Evolutionary conservation across 306 rosid species (phyloP).

Genomic region (Sicyos edulis): DNA sequence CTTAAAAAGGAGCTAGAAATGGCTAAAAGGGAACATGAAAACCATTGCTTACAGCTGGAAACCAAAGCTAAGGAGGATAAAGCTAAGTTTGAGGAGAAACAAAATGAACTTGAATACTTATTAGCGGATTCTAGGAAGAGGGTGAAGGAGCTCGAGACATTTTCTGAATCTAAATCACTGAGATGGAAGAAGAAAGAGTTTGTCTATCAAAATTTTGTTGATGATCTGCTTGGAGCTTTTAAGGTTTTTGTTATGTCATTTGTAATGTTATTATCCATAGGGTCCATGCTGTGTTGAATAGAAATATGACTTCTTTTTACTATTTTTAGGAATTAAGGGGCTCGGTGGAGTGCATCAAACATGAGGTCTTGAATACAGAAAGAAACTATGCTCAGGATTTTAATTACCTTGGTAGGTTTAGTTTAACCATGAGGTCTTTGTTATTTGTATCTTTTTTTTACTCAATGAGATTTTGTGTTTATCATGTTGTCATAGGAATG

Average conservation of each 20-base stretch:
- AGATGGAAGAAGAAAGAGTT: slow-evolving; percentile 78
- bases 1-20: slow-evolving; percentile 59
- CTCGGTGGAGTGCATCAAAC: slow-evolving; percentile 54
- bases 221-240: slow-evolving; percentile 50
- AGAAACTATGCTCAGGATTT: slow-evolving; percentile 55
- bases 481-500: slow-evolving; percentile 37
- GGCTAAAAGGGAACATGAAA: slow-evolving; percentile 52
- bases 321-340: slow-evolving; percentile 52
- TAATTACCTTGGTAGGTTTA: slow-evolving; percentile 64
- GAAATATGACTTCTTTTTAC: slow-evolving; percentile 18
- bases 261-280: neutral
- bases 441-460: slow-evolving; percentile 15
- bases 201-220: slow-evolving; percentile 47
- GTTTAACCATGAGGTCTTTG: slow-evolving; percentile 9
- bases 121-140: slow-evolving; percentile 56
- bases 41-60: slow-evolving; percentile 47
- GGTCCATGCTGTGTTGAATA: neutral
- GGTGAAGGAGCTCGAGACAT: slow-evolving; percentile 62
- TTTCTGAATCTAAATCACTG: slow-evolving; percentile 62
- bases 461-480: neutral
- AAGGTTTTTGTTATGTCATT: slow-evolving; percentile 46
- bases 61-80: slow-evolving; percentile 53
- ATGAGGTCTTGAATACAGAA: slow-evolving; percentile 57
- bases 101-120: slow-evolving; percentile 47
- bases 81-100: slow-evolving; percentile 50